Conservation (phyloP, 169 alveolate species). For the Perkinsus chesapeaki region DNA sequence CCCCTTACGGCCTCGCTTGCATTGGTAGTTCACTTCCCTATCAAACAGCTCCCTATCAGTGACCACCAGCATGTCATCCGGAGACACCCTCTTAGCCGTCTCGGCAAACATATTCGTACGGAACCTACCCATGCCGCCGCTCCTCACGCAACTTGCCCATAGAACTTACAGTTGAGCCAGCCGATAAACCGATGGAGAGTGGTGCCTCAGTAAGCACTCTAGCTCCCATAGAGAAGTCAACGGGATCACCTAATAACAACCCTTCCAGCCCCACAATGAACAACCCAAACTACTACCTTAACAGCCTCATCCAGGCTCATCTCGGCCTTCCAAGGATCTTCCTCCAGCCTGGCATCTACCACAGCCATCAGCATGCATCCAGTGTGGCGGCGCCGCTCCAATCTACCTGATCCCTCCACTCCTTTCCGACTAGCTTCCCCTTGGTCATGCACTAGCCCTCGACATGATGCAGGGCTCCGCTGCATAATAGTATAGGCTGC, state of each 20-base stretch:
- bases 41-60: neutral
- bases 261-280: neutral
- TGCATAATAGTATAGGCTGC: neutral
- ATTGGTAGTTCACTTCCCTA: neutral
- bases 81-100: neutral
- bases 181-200: neutral
- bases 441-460: neutral
- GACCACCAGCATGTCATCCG: neutral
- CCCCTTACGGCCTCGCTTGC: neutral
- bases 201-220: neutral
- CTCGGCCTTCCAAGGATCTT: neutral
- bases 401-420: neutral
- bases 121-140: neutral
- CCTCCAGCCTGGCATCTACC: neutral
- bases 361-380: neutral
- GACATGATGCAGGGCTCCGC: neutral
- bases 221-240: neutral
- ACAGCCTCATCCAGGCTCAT: neutral
- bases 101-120: neutral
- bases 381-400: neutral
- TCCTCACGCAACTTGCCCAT: neutral
- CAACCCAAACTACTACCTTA: neutral
- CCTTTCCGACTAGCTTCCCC: neutral
- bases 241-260: neutral
- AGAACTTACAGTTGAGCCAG: neutral